Percentiles rank a stretch among this genome's conserved stretches.
These are phyloP conservation scores for Bonnemaisonia californica DNA, from an alignment of 31 red algal species.

Conservation along the genomic window DNA sequence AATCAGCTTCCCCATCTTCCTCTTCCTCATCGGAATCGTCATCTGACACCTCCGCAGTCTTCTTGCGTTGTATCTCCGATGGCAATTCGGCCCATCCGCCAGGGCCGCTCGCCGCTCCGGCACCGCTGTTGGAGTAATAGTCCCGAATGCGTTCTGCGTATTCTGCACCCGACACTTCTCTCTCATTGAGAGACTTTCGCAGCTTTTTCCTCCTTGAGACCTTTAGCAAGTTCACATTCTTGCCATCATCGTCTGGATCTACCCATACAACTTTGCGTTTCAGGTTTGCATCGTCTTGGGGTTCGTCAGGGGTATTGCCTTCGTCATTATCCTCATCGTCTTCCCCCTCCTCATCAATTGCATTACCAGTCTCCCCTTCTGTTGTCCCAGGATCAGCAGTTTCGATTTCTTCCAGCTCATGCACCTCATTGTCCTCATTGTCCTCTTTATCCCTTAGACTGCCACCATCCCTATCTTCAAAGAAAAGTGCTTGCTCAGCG, in stretches of 20 bases:
- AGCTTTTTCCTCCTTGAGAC: conserved; percentile 44
- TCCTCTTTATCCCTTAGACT: too few relatives aligned
- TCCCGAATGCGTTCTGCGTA: conserved; percentile 44
- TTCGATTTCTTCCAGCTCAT: too few relatives aligned
- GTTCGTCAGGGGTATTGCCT: too few relatives aligned
- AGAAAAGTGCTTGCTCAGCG: too few relatives aligned
- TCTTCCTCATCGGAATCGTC: conserved; percentile 34
- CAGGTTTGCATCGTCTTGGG: too few relatives aligned
- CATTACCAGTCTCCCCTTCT: too few relatives aligned
- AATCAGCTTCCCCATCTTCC: conserved; percentile 2
- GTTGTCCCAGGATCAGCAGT: too few relatives aligned
- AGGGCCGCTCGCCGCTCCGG: not conserved
- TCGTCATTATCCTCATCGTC: too few relatives aligned
- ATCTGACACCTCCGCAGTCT: not conserved
- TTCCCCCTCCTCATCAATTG: too few relatives aligned
- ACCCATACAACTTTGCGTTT: conserved; percentile 53
- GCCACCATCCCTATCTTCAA: too few relatives aligned
- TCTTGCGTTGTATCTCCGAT: conserved; percentile 13
- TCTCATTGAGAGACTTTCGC: conserved; percentile 29
- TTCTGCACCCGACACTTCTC: conserved; percentile 20
- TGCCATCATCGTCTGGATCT: conserved; percentile 52
- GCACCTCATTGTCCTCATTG: too few relatives aligned
- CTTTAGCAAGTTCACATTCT: conserved; percentile 27
- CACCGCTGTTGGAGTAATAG: conserved; percentile 1
- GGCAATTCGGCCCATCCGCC: conserved; percentile 61